phyloP scores from a whole-genome alignment of 768 basidiomycete species.

The Leucocoprinus sp. region DNA sequence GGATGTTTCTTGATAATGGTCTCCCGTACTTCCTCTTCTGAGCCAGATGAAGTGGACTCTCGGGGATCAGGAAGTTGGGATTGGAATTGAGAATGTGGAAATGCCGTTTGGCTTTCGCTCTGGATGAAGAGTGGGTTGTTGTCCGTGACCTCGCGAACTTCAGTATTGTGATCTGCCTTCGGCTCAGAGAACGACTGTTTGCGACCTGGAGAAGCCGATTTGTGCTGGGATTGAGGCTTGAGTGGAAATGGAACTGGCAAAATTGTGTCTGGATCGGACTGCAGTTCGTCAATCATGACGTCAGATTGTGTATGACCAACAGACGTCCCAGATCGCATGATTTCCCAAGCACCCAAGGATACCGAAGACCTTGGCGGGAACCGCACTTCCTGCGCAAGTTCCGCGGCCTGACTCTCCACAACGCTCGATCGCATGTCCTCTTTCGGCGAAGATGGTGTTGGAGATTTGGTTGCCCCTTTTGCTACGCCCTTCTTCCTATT shows the following conservation, averaged over 20 bases:
- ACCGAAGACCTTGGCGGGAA: slow-evolving; percentile 5
- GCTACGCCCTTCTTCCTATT: background rate
- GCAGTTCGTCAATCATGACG: slow-evolving; percentile 24
- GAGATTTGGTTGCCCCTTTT: background rate
- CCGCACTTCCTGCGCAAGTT: background rate
- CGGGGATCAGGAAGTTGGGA: background rate
- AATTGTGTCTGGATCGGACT: slow-evolving; percentile 15
- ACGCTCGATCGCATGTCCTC: background rate
- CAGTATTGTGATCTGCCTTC: background rate
- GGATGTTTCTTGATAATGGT: slow-evolving; percentile 19
- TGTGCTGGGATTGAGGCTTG: slow-evolving; percentile 3
- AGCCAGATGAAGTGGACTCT: slow-evolving; percentile 24
- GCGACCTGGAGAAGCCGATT: background rate
- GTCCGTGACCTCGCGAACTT: background rate
- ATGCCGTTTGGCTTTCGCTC: slow-evolving; percentile 43
- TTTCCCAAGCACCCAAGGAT: slow-evolving; percentile 13
- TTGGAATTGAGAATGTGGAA: slow-evolving; percentile 45
- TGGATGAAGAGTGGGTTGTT: slow-evolving; percentile 39
- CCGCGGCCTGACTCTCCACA: background rate
- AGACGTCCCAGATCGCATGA: slow-evolving; percentile 10
- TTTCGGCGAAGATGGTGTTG: background rate
- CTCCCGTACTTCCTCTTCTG: slow-evolving; percentile 30
- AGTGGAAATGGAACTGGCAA: slow-evolving; percentile 7
- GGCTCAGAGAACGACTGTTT: slow-evolving; percentile 1
- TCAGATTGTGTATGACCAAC: slow-evolving; percentile 5